Percentiles rank a stretch among this genome's conserved stretches.
These are phyloP conservation scores for Phytophthora podocarpi DNA, from an alignment of 352 stramenopile species.

Conservation along the genomic window DNA sequence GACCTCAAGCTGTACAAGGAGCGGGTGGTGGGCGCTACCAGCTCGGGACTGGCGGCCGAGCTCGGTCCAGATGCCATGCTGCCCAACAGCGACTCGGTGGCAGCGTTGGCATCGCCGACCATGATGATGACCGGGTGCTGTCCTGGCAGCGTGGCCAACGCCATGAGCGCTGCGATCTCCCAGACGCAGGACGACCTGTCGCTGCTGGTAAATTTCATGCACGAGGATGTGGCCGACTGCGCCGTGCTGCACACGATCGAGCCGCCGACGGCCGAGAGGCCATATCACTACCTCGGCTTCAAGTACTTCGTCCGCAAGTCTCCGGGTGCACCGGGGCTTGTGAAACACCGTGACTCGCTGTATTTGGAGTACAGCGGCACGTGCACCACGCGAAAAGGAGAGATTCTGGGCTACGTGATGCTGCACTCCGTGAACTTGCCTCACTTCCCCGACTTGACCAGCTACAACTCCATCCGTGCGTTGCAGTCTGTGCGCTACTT, in stretches of 20 bases:
- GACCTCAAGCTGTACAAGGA: slow-evolving; percentile 59
- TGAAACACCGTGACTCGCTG: slow-evolving; percentile 54
- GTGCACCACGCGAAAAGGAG: slow-evolving; percentile 33
- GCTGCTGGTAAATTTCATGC: slow-evolving; percentile 50
- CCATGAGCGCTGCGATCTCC: slow-evolving; percentile 48
- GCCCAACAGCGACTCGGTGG: slow-evolving; percentile 38
- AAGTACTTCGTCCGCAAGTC: slow-evolving; percentile 62
- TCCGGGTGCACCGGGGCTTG: slow-evolving; percentile 33
- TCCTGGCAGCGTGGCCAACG: slow-evolving; percentile 49
- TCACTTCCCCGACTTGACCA: slow-evolving; percentile 42
- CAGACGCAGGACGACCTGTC: slow-evolving; percentile 52
- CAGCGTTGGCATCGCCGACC: slow-evolving; percentile 24
- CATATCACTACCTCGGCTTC: slow-evolving; percentile 59
- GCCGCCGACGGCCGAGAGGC: slow-evolving; percentile 31
- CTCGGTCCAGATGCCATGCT: slow-evolving; percentile 38
- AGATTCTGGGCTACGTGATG: slow-evolving; percentile 54
- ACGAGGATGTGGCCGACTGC: slow-evolving; percentile 37
- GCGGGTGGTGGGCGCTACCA: slow-evolving; percentile 34
- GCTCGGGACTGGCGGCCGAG: slow-evolving; percentile 28
- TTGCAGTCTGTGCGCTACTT: slow-evolving; percentile 48
- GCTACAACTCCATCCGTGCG: slow-evolving; percentile 55
- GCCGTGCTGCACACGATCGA: slow-evolving; percentile 39
- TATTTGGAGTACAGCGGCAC: slow-evolving; percentile 56
- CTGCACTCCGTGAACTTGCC: slow-evolving; percentile 57
- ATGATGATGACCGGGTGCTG: slow-evolving; percentile 54